phyloP scores from a whole-genome alignment of 2,329 filamentous ascomycete genomes.

The Macrophomina pseudophaseolina region DNA sequence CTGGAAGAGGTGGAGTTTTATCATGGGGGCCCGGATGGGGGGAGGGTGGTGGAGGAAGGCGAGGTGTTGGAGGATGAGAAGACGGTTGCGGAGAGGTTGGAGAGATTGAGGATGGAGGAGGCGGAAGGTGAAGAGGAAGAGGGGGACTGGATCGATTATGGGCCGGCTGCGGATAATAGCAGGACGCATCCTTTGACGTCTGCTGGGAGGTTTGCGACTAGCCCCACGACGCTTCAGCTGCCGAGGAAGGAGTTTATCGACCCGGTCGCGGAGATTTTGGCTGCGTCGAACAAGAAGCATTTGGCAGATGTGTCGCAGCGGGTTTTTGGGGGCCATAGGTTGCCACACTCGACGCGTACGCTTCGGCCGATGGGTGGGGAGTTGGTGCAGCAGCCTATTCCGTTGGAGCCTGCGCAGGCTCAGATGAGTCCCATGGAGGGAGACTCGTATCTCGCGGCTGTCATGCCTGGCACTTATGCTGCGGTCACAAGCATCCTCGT shows the following conservation, averaged over 20 bases:
- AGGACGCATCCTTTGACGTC: conserved; percentile 77
- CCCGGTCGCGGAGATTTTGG: conserved; percentile 75
- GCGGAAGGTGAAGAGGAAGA: conserved; percentile 43
- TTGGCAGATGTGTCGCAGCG: conserved; percentile 72
- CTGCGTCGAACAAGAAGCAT: conserved; percentile 68
- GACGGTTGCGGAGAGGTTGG: conserved; percentile 34
- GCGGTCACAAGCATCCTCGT: conserved; percentile 70
- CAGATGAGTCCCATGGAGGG: conserved; percentile 77
- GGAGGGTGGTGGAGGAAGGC: conserved; percentile 42
- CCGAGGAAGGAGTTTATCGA: conserved; percentile 71
- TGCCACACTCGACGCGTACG: conserved; percentile 79
- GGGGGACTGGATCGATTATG: conserved; percentile 34
- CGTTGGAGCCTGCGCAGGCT: conserved; percentile 66
- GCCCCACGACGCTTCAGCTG: conserved; percentile 74
- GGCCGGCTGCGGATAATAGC: conserved; percentile 32
- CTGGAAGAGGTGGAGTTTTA: conserved; percentile 66
- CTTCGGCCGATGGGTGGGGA: conserved; percentile 60
- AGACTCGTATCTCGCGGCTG: conserved; percentile 71
- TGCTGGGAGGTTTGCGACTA: conserved; percentile 75
- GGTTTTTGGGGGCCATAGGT: conserved; percentile 74
- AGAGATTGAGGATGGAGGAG: conserved; percentile 36
- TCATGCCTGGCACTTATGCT: conserved; percentile 74
- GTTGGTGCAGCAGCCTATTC: conserved; percentile 67
- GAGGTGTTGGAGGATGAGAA: conserved; percentile 43
- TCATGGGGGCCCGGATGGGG: conserved; percentile 36